Conservation (phyloP, 2,329 filamentous ascomycete genomes). For the Emmonsiellopsis sp. region DNA sequence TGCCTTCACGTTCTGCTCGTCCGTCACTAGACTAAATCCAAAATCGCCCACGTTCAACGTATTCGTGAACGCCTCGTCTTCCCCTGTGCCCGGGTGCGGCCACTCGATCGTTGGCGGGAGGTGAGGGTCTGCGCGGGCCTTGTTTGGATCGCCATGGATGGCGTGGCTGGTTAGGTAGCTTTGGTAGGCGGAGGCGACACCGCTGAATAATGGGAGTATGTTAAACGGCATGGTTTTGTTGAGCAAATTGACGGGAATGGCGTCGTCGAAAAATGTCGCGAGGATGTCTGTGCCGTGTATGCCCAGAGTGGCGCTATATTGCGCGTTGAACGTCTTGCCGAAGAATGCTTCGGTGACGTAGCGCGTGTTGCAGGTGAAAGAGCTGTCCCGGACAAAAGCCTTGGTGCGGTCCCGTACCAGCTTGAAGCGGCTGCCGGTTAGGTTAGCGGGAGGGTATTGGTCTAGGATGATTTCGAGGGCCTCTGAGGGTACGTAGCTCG, state of each 20-base stretch:
- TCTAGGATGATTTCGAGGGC: constrained; percentile 19
- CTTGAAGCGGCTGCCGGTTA: constrained; percentile 5
- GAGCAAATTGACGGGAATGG: constrained; percentile 21
- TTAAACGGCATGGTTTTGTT: constrained; percentile 2
- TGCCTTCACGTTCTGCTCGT: not conserved
- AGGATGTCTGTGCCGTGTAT: constrained; percentile 34
- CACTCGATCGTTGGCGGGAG: constrained; percentile 28
- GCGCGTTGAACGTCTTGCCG: constrained; percentile 29
- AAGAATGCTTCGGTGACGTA: constrained; percentile 30
- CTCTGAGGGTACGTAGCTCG: constrained; percentile 20
- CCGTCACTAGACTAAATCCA: not conserved
- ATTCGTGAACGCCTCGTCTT: constrained; percentile 17
- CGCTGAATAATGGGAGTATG: constrained; percentile 24
- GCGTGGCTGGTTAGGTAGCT: constrained; percentile 34
- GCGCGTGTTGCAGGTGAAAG: constrained; percentile 21
- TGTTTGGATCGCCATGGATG: constrained; percentile 34
- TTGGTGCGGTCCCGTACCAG: constrained; percentile 20
- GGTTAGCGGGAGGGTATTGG: constrained; percentile 20
- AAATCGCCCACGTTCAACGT: constrained; percentile 15
- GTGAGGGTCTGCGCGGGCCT: constrained; percentile 10
- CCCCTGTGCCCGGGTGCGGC: constrained; percentile 19
- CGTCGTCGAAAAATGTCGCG: constrained; percentile 29
- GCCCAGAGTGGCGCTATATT: constrained; percentile 33
- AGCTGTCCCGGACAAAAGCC: constrained; percentile 24
- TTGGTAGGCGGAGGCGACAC: constrained; percentile 27